Percentiles rank a stretch among this genome's conserved stretches.
These are phyloP conservation scores for Aspergillus steynii DNA, from an alignment of 495 filamentous ascomycete species.

Conservation along the genomic window DNA sequence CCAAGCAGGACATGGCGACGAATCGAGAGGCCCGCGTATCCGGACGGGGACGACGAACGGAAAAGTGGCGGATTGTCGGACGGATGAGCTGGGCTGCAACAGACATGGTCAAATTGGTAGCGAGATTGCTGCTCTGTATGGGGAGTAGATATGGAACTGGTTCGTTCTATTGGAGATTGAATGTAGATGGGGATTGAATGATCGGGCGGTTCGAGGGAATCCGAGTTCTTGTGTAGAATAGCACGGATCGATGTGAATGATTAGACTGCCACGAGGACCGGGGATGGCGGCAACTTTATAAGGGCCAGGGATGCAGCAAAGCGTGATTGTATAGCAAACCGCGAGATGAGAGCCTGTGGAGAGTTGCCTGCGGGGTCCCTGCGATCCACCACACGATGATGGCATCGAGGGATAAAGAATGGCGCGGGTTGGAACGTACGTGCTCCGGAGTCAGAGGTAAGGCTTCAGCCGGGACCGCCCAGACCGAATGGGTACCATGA, in stretches of 20 bases:
- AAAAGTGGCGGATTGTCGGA: conserved; percentile 46
- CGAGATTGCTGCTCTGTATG: background rate
- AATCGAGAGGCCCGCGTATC: conserved; percentile 41
- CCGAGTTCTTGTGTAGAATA: too few relatives aligned
- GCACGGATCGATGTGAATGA: background rate
- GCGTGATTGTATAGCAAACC: background rate
- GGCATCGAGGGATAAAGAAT: background rate
- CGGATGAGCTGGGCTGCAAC: conserved; percentile 34
- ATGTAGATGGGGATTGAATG: background rate
- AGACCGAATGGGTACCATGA: background rate
- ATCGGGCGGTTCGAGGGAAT: background rate
- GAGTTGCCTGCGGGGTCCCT: background rate
- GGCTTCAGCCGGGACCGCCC: background rate
- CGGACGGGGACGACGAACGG: conserved; percentile 41
- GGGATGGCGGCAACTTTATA: background rate
- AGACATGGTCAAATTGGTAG: conserved; percentile 27
- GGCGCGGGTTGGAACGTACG: too few relatives aligned
- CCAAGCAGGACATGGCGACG: conserved; percentile 40
- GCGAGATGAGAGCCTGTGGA: background rate
- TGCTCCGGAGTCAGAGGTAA: too few relatives aligned
- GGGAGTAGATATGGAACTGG: background rate
- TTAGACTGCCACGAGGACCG: background rate
- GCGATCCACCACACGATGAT: background rate
- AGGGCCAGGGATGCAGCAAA: background rate
- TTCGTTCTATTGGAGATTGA: background rate